A percentile compares a stretch with the other conserved stretches of the same genome.
Conservation (phyloP, 306 rosid species). For the Delonix regia region DNA sequence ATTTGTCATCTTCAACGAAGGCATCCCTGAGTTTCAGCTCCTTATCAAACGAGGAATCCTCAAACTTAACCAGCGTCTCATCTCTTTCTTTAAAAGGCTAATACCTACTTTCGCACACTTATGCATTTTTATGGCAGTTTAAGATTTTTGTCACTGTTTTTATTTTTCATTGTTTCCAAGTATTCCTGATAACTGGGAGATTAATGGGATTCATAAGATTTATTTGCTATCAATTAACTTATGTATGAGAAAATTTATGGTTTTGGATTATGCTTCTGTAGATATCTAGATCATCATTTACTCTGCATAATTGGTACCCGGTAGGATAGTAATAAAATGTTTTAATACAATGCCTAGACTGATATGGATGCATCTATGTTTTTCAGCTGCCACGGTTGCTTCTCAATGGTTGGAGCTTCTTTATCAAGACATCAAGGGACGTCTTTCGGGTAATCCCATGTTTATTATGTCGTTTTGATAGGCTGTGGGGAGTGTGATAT, state of each 20-base stretch:
- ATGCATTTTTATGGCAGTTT: constrained; percentile 13
- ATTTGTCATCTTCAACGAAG: constrained; percentile 61
- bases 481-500: constrained; percentile 6
- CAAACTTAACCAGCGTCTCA: constrained; percentile 50
- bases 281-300: neutral
- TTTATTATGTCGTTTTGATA: neutral
- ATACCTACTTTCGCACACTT: constrained; percentile 13
- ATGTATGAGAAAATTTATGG: neutral
- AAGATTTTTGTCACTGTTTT: constrained; percentile 4
- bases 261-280: constrained; percentile 13
- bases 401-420: constrained; percentile 92
- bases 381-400: constrained; percentile 91
- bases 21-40: constrained; percentile 53
- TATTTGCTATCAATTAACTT: neutral
- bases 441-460: constrained; percentile 67
- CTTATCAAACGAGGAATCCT: constrained; percentile 61
- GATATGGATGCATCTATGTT: constrained; percentile 38
- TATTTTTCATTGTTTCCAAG: neutral
- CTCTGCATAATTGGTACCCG: neutral
- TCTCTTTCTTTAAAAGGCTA: constrained; percentile 78
- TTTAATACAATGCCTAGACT: neutral
- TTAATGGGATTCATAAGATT: neutral
- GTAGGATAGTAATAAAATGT: neutral
- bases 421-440: constrained; percentile 80
- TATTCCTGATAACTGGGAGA: neutral